These are phyloP conservation scores for Talaromyces ruber DNA, from an alignment of 495 filamentous ascomycete genomes.

Conservation along the genomic window DNA sequence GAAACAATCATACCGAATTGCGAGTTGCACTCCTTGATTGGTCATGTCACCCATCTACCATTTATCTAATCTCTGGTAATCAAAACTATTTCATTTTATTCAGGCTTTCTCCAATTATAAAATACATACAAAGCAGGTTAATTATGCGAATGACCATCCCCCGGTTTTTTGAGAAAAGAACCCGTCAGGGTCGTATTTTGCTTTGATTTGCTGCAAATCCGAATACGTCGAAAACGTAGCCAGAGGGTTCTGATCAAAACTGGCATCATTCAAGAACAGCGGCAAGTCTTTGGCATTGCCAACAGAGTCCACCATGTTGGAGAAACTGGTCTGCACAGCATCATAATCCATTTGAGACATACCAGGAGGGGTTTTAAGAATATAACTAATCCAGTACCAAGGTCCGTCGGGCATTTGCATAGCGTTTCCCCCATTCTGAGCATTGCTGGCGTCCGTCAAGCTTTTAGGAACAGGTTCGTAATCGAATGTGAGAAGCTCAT, in stretches of 20 bases:
- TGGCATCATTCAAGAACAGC: background rate
- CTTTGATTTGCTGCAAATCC: background rate
- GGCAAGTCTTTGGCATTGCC: background rate
- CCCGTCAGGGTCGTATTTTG: background rate
- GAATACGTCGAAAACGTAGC: background rate
- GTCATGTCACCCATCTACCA: too few relatives aligned
- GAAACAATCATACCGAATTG: too few relatives aligned
- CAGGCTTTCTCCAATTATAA: background rate
- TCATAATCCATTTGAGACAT: background rate
- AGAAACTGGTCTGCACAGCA: background rate
- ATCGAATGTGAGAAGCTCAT: background rate
- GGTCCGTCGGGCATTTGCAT: background rate
- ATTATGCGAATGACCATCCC: background rate
- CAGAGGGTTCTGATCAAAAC: background rate
- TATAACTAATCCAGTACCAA: background rate
- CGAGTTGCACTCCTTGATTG: too few relatives aligned
- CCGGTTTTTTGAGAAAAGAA: background rate
- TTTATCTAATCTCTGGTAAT: too few relatives aligned
- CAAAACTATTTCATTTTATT: too few relatives aligned
- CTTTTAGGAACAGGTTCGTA: background rate
- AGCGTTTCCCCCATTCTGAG: background rate
- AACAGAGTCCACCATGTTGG: background rate
- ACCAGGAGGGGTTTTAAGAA: background rate
- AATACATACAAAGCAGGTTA: background rate
- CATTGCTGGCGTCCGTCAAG: background rate